Evolutionary conservation across 2,329 filamentous ascomycete species (phyloP).

Genomic region (Neopestalotiopsis clavispora): DNA sequence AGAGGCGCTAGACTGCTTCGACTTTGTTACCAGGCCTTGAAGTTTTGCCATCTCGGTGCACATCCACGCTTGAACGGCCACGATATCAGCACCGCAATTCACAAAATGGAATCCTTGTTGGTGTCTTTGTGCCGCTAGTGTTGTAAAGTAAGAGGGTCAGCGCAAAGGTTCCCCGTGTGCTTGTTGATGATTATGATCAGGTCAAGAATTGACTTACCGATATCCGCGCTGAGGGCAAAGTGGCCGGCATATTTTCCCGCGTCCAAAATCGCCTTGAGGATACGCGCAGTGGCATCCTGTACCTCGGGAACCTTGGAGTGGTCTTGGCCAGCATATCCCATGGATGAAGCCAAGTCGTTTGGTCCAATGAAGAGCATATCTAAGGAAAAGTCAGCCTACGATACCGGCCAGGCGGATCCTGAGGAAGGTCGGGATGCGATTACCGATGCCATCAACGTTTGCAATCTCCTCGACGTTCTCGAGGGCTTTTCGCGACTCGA

Average conservation of each 20-base stretch:
- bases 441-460: slow-evolving; percentile 22
- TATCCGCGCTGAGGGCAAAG: slow-evolving; percentile 37
- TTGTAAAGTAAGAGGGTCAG: not conserved
- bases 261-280: slow-evolving; percentile 33
- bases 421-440: not conserved
- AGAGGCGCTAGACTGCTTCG: not conserved
- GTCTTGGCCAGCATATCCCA: slow-evolving; percentile 38
- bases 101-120: slow-evolving; percentile 40
- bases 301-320: slow-evolving; percentile 37
- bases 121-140: slow-evolving; percentile 29
- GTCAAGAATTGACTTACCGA: slow-evolving; percentile 18
- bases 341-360: slow-evolving; percentile 30
- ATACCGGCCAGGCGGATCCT: no score
- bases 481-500: slow-evolving; percentile 22
- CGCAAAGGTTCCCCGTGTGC: no score
- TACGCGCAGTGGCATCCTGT: slow-evolving; percentile 31
- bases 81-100: slow-evolving; percentile 42
- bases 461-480: slow-evolving; percentile 26
- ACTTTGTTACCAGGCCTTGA: slow-evolving; percentile 23
- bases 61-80: slow-evolving; percentile 42
- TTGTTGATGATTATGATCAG: not conserved
- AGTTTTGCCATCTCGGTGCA: slow-evolving; percentile 36
- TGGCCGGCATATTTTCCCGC: slow-evolving; percentile 40
- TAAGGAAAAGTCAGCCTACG: slow-evolving; percentile 4
- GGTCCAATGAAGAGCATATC: slow-evolving; percentile 31